Base-by-base conservation (phyloP, 768 basidiomycete species). In the Lyophyllum decastes region DNA sequence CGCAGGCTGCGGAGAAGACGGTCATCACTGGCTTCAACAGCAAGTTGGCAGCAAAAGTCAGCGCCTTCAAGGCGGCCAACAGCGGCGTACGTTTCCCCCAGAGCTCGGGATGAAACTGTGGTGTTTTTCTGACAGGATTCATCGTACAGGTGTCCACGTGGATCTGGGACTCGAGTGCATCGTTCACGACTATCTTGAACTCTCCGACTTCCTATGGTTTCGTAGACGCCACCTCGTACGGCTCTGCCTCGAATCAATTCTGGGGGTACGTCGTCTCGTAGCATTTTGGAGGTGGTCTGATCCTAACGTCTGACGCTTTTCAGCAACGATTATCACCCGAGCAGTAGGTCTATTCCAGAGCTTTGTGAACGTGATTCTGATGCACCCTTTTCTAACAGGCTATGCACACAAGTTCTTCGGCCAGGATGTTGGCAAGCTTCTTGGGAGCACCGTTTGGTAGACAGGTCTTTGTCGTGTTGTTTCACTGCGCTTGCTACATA, bases 281-380 rank as follows among this genome's bases (percentile, higher is more conserved):
- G 53, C 19, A 4, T 14, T 12, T 49, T 35, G 14, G 19, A n/a
- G 34, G 40, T 50, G 24, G 12, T 24, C 10, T 16, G 17, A 26
- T 35, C 53, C 40, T 25, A 16, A 55, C 21, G 4, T 50, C 34
- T 47, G 9, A 25, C 16, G 9, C 41, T 49, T n/a, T n/a, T 27
- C 54, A 84, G 83, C 14, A 82, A 85, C 58, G 76, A 81, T 64
- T 82, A 78, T 60, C 84, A 85, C 58, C 81, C 84, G 12, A 75
- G 76, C 49, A 78, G 84, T 83, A 69, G 63, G 78, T 69, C 30
- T 26, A 40, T 53, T 35, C 26, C 6, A n/a, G n/a, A n/a, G 44
- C 7, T 5, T 7, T 27, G 34, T 30, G 10, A 9, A 22, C 30
- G 58, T 62, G 46, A 48, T 51, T 16, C 19, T 35, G 16, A 30